Evolutionary conservation across 768 basidiomycete species (phyloP), one percentile per base, ranked within the genome.

Genomic region (Trametes maxima): DNA sequence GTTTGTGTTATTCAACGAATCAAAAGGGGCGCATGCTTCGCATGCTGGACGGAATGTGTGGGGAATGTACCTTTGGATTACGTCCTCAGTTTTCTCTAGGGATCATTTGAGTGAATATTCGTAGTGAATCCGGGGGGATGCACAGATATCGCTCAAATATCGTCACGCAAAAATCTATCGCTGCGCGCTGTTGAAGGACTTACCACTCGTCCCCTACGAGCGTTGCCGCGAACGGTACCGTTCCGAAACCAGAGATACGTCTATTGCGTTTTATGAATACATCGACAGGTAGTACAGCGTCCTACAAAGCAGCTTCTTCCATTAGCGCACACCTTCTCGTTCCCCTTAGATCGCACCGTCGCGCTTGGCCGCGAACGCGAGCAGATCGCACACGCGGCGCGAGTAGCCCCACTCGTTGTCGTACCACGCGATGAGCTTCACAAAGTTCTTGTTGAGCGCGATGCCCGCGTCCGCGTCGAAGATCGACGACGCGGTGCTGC

Each of bases 361-460:
- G 76, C 85, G 83, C 79, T 83, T 81, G 63, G 95, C 92, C 63
- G 85, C 88, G 78, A 76, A 93, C 65, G 85, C 79, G 74, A 98
- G 78, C 57, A 98, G 84, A 75, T 98, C 96, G 78, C 88, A 87
- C 55, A 96, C 95, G 73, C 95, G 89, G 75, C 80, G 86, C 47
- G 94, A 95, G 87, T 97, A 98, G 19, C 94, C 89, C 89, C 88
- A 93, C 78, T 94, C 91, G 77, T 94, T 94, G 78, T 93, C 91
- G 82, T 93, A 95, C 94, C 95, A 97, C 44, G 91, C 74, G 74
- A 98, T 88, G 70, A 97, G 86, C 86, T 98, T 98, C 82, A 98
- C 91, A 70, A 98, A 98, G 79, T 88, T 88, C 64, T 79, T 70
- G 87, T 90, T 97, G 74, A 98, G 86, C 73, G 87, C 83, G 74